phyloP scores from a whole-genome alignment of 345 rosid genomes.

The Eucalyptus polyanthemos region DNA sequence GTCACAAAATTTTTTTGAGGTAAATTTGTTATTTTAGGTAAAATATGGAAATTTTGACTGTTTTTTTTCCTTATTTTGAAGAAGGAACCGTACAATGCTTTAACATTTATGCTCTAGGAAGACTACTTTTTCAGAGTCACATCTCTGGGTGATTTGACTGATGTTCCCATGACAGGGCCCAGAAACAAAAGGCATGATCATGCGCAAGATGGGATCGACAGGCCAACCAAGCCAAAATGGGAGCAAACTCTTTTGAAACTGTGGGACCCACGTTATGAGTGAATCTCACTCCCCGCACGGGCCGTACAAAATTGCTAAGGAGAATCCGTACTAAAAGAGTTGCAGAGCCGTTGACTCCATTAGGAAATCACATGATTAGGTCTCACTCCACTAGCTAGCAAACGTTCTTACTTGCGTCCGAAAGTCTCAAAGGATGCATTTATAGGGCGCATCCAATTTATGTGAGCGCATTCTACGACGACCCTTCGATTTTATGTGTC shows the following conservation, averaged over 20 bases:
- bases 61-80: fast-evolving
- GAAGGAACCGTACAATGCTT: too few species aligned
- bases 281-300: background rate
- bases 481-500: background rate
- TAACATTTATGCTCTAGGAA: too few species aligned
- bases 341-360: background rate
- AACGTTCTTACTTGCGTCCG: background rate
- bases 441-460: background rate
- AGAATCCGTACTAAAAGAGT: fast-evolving
- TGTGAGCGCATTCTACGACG: background rate
- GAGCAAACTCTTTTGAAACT: background rate
- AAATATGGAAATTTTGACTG: too few species aligned
- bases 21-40: too few species aligned
- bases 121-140: too few species aligned
- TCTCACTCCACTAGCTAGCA: background rate
- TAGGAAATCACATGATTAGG: background rate
- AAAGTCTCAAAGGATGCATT: background rate
- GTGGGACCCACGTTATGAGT: background rate
- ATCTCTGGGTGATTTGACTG: background rate
- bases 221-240: background rate
- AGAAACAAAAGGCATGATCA: fast-evolving
- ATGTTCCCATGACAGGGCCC: background rate
- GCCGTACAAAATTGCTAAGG: background rate
- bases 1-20: too few species aligned
- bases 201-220: background rate